Evolutionary conservation across 2,329 filamentous ascomycete genomes (phyloP), one percentile per base, ranked within the genome.

Genomic region (Penicillium frequentans): DNA sequence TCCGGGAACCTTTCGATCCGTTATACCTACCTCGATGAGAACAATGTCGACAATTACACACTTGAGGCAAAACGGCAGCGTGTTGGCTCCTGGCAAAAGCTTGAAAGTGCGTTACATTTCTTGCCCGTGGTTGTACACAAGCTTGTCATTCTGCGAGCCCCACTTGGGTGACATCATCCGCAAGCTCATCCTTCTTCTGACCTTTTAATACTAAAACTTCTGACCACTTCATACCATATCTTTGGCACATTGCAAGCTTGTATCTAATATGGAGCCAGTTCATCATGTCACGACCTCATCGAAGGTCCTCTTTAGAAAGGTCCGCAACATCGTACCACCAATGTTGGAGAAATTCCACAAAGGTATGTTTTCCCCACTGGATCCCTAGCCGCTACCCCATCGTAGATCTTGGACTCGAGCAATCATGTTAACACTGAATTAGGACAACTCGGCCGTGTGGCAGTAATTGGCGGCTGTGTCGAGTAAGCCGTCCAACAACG

Each of bases 261-360:
- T 42, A 56, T 47, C n/a, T 49, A 64, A 9, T 31, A 74, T 75
- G 66, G 72, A 74, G 46, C 62, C 70, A 8, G 64, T 66, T 46
- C 71, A 72, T 35, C 71, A 75, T 62, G 62, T 91, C 83, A 87
- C 89, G 60, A 77, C 84, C 62, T 79, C 86, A 26, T 91, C 92
- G 23, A 90, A 86, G 75, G 86, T 90, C 66, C 80, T 96, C 52
- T 81, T 99, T 56, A 78, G 81, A 64, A 93, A 90, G 76, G 91
- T 93, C 70, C 90, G 89, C 82, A 91, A 89, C 73, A 89, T 99
- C 80, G 85, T 99, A 58, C 95, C 95, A 63, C 95, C 95, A 11
- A 91, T 99, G 91, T 84, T 97, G 53, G 90, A 95, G 72, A 90
- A 86, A 71, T 98, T 98, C 73, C 95, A 98, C 78, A 99, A 99